Base-by-base conservation (phyloP, 2,329 filamentous ascomycete species). In the Tolypocladium ovalisporum region DNA sequence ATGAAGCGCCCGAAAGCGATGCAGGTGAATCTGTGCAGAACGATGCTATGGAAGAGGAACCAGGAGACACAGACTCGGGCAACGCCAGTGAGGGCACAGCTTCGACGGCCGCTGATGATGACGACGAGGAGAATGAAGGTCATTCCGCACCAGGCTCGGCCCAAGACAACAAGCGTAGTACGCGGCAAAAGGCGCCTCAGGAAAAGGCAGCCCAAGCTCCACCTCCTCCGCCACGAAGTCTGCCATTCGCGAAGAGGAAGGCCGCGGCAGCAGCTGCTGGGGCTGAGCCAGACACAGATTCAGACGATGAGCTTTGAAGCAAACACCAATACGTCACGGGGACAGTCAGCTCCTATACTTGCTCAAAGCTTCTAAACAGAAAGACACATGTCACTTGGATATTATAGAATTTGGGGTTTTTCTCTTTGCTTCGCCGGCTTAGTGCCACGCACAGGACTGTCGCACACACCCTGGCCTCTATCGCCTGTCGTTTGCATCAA, bases 301-400 rank as follows among this genome's bases (percentile, higher is more conserved):
- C 79, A 0, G 80, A 82, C 59, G 80, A 83, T 62, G 81, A 84
- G 64, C 62, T 83, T 58, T 83, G 65, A 61, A 13, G 19, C 15
- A 29, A n/a, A 22, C 17, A 7, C 29, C 19, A 3, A 4, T 35
- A 9, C 29, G 29, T 22, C 32, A 35, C 29, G 29, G n/a, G 44
- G 44, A 32, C 19, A 49, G 47, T 19, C 29, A 7, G 19, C 17
- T n/a, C 15, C 2, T 15, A 22, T 13, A 22, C 17, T 15, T 51
- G 6, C 2, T 34, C 22, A 10, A 34, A 29, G 29, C 4, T 34
- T 22, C 13, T 13, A 19, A 51, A 19, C 15, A 15, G 47, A 15
- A 35, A 32, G 19, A 13, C 4, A 52, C 22, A 13, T 12, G 29
- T 34, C 29, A 35, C 12, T 22, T 22, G 12, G 2, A 6, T 51